These are phyloP conservation scores for Globisporangium carolinianum DNA, from an alignment of 352 stramenopile species.

Conservation along the genomic window DNA sequence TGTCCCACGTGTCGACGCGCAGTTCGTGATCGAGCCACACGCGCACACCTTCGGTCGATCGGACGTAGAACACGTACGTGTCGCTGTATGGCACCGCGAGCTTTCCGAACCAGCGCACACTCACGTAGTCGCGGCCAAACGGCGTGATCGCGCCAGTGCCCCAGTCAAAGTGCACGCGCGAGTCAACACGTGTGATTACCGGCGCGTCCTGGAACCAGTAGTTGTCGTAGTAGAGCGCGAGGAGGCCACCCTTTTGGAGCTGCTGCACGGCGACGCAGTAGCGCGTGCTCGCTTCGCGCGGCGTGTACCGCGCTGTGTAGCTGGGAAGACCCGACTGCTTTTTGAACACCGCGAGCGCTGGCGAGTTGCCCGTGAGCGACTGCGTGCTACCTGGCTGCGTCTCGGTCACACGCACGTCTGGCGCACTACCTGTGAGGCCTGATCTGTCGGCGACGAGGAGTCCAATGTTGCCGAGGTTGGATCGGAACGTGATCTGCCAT, in stretches of 20 bases:
- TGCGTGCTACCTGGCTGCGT: constrained; percentile 53
- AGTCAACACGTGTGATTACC: constrained; percentile 83
- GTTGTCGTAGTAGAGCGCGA: constrained; percentile 94
- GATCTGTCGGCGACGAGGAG: constrained; percentile 40
- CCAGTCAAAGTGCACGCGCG: constrained; percentile 85
- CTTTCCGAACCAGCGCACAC: constrained; percentile 93
- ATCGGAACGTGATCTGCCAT: constrained; percentile 93
- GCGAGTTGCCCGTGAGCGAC: constrained; percentile 77
- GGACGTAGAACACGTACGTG: constrained; percentile 90
- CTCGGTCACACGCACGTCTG: constrained; percentile 48
- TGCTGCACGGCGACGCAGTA: constrained; percentile 91
- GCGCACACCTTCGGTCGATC: constrained; percentile 88
- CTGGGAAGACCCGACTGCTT: constrained; percentile 89
- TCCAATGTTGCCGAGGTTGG: constrained; percentile 72
- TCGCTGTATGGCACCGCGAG: constrained; percentile 74
- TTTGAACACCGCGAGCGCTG: constrained; percentile 74
- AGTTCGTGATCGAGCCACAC: constrained; percentile 92
- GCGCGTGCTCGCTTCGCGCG: constrained; percentile 37
- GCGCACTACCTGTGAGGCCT: constrained; percentile 52
- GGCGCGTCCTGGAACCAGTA: constrained; percentile 92
- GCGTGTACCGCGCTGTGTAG: constrained; percentile 90
- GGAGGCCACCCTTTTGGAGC: constrained; percentile 85
- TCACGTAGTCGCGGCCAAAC: constrained; percentile 94
- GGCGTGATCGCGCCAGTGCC: constrained; percentile 88
- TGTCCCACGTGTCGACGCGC: constrained; percentile 89